These are phyloP conservation scores for Boletus tylopilopsis DNA, from an alignment of 768 basidiomycete genomes.

Conservation along the genomic window DNA sequence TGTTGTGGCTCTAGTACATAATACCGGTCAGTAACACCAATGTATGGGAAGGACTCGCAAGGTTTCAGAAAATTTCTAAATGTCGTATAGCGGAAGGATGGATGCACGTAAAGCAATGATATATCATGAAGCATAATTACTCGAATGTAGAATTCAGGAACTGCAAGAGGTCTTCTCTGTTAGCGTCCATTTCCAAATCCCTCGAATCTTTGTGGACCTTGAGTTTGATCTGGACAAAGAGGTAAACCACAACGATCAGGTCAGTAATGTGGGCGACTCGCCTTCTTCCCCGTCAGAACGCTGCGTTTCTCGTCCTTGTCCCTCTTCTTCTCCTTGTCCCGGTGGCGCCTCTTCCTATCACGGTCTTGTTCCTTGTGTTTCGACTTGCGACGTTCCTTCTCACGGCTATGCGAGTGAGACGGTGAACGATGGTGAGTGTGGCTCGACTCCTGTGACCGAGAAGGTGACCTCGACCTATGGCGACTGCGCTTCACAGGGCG, in stretches of 20 bases:
- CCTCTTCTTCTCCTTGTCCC: conserved; percentile 32
- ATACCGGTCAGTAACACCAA: not conserved
- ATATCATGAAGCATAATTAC: conserved; percentile 4
- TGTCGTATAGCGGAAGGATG: not conserved
- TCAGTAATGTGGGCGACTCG: conserved; percentile 7
- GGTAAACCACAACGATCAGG: not conserved
- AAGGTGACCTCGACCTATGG: conserved; percentile 19
- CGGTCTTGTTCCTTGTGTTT: conserved; percentile 27
- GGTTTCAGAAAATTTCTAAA: not conserved
- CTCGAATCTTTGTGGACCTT: conserved; percentile 58
- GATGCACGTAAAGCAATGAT: not conserved
- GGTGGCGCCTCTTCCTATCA: conserved; percentile 38
- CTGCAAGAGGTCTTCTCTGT: conserved; percentile 47
- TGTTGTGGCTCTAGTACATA: not conserved
- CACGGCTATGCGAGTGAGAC: conserved; percentile 29
- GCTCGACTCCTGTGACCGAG: conserved; percentile 18
- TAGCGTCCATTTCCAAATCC: conserved; percentile 55
- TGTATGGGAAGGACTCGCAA: not conserved
- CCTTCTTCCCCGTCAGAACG: conserved; percentile 62
- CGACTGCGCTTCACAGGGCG: conserved; percentile 15
- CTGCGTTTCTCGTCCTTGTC: conserved; percentile 49
- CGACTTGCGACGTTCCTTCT: conserved; percentile 22
- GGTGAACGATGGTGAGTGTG: conserved; percentile 15
- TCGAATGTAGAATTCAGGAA: conserved; percentile 53
- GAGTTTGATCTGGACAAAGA: conserved; percentile 47